Base-by-base conservation (phyloP, 805 yeast genomes). In the Clavispora phyllophila region DNA sequence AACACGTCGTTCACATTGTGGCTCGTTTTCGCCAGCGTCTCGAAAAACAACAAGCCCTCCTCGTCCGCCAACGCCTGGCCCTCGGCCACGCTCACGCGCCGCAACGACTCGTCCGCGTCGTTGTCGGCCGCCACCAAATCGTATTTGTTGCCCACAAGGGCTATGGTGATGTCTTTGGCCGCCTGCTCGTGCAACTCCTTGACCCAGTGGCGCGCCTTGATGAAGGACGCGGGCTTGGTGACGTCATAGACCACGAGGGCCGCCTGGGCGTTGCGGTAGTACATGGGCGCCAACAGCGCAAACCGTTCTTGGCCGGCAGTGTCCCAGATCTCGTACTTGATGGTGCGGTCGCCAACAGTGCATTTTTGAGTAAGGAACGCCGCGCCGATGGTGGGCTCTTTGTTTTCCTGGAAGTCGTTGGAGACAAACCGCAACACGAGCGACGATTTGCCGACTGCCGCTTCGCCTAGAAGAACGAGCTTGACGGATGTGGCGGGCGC, bases 11-110 rank as follows among this genome's bases (percentile, higher is more conserved):
- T 87, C 31, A 91, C 96, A 57, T 90, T 89, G 56, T 76, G 74
- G 14, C 91, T 85, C 3, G 95, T 81, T 70, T 91, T 91, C 17
- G 99, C 99, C 60, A 93, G 82, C 7, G 97, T 88, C 68, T 91
- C 99, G 60, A 87, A 91, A 60, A 91, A 91, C 50, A 93, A 67
- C 45, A 93, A 70, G 2, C 86, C 89, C 66, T 91, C 96, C 57
- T 93, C 97, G 31, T 86, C 85, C 4, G 98, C 97, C 46, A 91
- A 72, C 44, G 77, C 78, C 63, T 82, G 73, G 29, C 96, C 99
- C 62, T 93, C 98, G 53, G 85, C 90, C 39, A 77, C 72, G 25
- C 88, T 81, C 22, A 91, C 96, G 63, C 86, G 87, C 55, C 96
- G 76, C 48, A 77, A 69, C 19, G 69, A 64, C 42, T 77, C 84